These are phyloP conservation scores for Solanum pinnatisectum DNA, from an alignment of 257 asterid genomes.

Conservation along the genomic window DNA sequence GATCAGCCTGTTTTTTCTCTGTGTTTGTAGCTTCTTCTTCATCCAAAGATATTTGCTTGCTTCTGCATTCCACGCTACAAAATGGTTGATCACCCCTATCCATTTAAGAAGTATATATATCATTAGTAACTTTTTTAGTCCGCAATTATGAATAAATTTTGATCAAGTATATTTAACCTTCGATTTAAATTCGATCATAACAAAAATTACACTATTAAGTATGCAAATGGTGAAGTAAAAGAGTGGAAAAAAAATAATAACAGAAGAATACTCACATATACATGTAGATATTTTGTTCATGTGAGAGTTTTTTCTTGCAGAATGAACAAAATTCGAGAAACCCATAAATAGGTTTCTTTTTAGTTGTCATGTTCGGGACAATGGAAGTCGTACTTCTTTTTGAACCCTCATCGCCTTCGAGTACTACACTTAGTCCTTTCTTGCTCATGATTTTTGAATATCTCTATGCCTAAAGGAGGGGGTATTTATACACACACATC, in stretches of 20 bases:
- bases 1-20: slow-evolving; percentile 4
- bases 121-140: not conserved
- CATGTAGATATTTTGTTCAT: slow-evolving; percentile 76
- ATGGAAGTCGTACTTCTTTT: not conserved
- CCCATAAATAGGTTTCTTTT: not conserved
- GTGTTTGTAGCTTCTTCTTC: slow-evolving; percentile 38
- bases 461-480: not conserved
- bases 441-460: slow-evolving; percentile 27
- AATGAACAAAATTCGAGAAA: slow-evolving; percentile 68
- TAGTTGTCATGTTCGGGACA: slow-evolving; percentile 5
- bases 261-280: slow-evolving; percentile 53
- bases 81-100: slow-evolving; percentile 81
- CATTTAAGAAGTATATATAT: not conserved
- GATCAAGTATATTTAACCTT: not conserved
- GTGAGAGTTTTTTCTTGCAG: slow-evolving; percentile 51
- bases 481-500: not conserved
- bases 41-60: slow-evolving; percentile 77
- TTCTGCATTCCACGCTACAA: slow-evolving; percentile 85
- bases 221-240: not conserved
- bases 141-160: not conserved
- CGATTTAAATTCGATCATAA: not conserved
- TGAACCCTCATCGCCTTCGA: slow-evolving; percentile 31
- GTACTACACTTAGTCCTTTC: slow-evolving; percentile 72
- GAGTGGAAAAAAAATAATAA: not conserved
- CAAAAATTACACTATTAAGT: not conserved